Percentiles rank a stretch among this genome's conserved stretches.
Conservation (phyloP, 345 rosid species). For the Sisymbrium irio region DNA sequence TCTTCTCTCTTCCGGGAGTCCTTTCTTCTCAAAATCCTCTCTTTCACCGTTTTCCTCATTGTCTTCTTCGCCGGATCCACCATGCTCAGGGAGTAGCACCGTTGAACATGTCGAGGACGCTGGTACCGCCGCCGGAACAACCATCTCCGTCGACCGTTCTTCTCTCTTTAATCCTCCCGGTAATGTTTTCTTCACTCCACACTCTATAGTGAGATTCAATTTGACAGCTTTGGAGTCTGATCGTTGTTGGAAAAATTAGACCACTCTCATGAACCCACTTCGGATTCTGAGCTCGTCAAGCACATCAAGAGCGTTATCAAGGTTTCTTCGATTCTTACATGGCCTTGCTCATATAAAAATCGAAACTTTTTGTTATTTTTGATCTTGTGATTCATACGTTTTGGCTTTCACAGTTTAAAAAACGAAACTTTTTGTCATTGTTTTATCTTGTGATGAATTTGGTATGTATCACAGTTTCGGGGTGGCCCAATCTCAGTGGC, state of each 20-base stretch:
- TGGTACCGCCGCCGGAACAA: slow-evolving; percentile 35
- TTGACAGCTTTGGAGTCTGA: background rate
- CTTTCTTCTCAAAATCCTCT: slow-evolving; percentile 26
- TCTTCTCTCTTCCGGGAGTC: slow-evolving; percentile 31
- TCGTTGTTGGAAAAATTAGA: slow-evolving; percentile 34
- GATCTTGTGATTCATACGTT: background rate
- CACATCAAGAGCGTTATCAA: slow-evolving; percentile 88
- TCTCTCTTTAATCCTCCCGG: slow-evolving; percentile 58
- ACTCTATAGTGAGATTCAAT: background rate
- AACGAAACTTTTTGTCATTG: background rate
- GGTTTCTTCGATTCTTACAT: slow-evolving; percentile 38
- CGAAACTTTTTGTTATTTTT: background rate
- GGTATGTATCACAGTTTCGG: slow-evolving; percentile 52
- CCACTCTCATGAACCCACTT: slow-evolving; percentile 57
- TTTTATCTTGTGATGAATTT: slow-evolving; percentile 14
- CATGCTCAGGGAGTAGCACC: slow-evolving; percentile 31
- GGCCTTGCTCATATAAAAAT: background rate
- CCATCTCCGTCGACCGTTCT: slow-evolving; percentile 78
- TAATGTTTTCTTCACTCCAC: background rate
- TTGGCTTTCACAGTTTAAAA: too few relatives aligned
- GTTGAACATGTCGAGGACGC: slow-evolving; percentile 50
- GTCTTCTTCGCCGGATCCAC: slow-evolving; percentile 43
- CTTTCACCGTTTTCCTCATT: slow-evolving; percentile 35
- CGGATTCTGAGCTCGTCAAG: slow-evolving; percentile 80
- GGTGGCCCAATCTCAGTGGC: slow-evolving; percentile 94